Conservation (phyloP, 192 early-diverging fungal genomes). For the Gonapodya prolifera region DNA sequence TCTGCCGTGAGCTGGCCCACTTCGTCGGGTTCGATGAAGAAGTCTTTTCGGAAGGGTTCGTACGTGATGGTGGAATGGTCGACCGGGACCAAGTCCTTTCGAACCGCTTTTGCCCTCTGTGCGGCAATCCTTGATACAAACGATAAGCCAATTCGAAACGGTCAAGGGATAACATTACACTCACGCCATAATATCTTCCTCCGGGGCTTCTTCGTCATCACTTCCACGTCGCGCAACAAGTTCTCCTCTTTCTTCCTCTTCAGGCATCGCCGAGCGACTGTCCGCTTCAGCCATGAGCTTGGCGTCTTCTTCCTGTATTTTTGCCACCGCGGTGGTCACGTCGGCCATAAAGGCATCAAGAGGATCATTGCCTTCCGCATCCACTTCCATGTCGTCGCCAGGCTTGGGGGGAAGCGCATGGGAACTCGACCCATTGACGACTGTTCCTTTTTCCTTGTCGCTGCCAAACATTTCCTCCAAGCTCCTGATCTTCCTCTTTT, state of each 20-base stretch:
- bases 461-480: constrained; percentile 13
- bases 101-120: constrained; percentile 64
- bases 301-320: constrained; percentile 49
- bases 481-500: constrained; percentile 22
- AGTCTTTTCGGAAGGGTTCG: constrained; percentile 79
- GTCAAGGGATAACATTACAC: constrained; percentile 2
- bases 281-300: constrained; percentile 18
- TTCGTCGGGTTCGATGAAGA: constrained; percentile 92
- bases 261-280: constrained; percentile 9
- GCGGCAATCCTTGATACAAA: not conserved
- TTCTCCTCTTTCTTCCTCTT: constrained; percentile 20
- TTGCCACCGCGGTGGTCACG: constrained; percentile 58
- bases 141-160: not conserved
- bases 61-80: constrained; percentile 80
- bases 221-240: constrained; percentile 5
- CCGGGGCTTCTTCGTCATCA: constrained; percentile 22
- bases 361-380: constrained; percentile 38
- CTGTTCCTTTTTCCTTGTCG: constrained; percentile 13
- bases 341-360: constrained; percentile 82
- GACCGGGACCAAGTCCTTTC: constrained; percentile 77
- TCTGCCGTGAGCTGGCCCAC: constrained; percentile 63
- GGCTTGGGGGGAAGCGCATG: constrained; percentile 11
- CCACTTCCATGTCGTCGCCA: constrained; percentile 8
- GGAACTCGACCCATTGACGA: constrained; percentile 5
- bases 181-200: constrained; percentile 58